phyloP scores from a whole-genome alignment of 441 rosid species.

The Adansonia gregorii region DNA sequence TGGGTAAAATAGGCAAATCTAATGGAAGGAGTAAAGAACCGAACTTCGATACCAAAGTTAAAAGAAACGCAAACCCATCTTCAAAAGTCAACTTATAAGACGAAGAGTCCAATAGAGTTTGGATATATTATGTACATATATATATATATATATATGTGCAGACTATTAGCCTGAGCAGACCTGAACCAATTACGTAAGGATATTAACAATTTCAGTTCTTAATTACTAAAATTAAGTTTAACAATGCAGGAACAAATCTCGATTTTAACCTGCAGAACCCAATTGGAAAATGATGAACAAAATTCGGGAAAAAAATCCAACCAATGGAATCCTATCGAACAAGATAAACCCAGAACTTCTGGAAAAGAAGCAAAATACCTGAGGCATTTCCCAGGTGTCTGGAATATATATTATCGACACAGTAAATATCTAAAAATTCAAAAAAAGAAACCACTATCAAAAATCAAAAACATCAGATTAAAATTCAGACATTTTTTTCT shows the following conservation, averaged over 20 bases:
- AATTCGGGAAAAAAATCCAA: background rate
- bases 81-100: no score
- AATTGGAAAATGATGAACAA: background rate
- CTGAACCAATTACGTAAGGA: background rate
- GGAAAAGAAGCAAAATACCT: conserved; percentile 38
- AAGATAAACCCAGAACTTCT: conserved; percentile 4
- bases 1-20: no score
- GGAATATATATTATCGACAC: conserved; percentile 61
- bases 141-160: background rate
- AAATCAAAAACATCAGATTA: background rate
- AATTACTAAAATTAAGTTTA: background rate
- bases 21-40: no score
- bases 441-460: background rate
- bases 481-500: background rate
- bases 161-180: background rate
- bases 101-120: no score
- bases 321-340: conserved; percentile 5
- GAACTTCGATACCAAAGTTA: no score
- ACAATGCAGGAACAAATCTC: background rate
- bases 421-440: conserved; percentile 53
- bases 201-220: background rate
- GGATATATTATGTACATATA: no score
- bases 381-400: conserved; percentile 76
- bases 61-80: no score
- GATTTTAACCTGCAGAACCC: background rate